Percentiles rank a stretch among this genome's conserved stretches.
phyloP scores from a whole-genome alignment of 805 yeast species.

The Candida ovalis region DNA sequence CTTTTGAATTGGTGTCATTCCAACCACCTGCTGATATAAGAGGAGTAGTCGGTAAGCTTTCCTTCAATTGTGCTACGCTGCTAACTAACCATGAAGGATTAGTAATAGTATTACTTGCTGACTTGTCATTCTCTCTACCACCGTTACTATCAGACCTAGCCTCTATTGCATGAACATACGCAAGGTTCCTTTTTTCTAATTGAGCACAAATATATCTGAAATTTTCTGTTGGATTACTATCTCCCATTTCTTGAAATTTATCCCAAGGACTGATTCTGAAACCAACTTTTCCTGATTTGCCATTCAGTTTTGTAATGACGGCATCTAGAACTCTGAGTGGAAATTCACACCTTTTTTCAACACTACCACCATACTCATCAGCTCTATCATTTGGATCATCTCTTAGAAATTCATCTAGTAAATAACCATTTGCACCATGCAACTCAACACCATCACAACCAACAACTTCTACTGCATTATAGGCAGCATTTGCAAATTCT shows the following conservation, averaged over 20 bases:
- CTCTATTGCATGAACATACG: slow-evolving; percentile 36
- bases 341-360: slow-evolving; percentile 37
- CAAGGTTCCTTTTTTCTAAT: slow-evolving; percentile 31
- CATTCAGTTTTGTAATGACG: slow-evolving; percentile 33
- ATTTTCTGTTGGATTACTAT: slow-evolving; percentile 18
- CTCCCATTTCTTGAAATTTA: slow-evolving; percentile 21
- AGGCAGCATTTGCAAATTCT: slow-evolving; percentile 29
- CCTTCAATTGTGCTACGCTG: slow-evolving; percentile 9
- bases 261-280: slow-evolving; percentile 37
- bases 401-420: slow-evolving; percentile 36
- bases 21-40: slow-evolving; percentile 28
- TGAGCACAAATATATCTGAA: slow-evolving; percentile 30
- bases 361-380: slow-evolving; percentile 53
- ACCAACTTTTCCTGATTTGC: slow-evolving; percentile 31
- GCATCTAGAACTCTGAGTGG: slow-evolving; percentile 35
- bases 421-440: slow-evolving; percentile 40
- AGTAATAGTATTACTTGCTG: slow-evolving; percentile 15
- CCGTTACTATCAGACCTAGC: slow-evolving; percentile 31
- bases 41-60: slow-evolving; percentile 27
- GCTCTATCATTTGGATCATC: slow-evolving; percentile 35
- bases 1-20: slow-evolving; percentile 23
- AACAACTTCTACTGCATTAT: slow-evolving; percentile 29
- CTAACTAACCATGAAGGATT: slow-evolving; percentile 18
- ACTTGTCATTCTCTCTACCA: slow-evolving; percentile 22
- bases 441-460: slow-evolving; percentile 40